Conservation (phyloP, 2,329 filamentous ascomycete species). For the Exophiala phaeomuriformis region DNA sequence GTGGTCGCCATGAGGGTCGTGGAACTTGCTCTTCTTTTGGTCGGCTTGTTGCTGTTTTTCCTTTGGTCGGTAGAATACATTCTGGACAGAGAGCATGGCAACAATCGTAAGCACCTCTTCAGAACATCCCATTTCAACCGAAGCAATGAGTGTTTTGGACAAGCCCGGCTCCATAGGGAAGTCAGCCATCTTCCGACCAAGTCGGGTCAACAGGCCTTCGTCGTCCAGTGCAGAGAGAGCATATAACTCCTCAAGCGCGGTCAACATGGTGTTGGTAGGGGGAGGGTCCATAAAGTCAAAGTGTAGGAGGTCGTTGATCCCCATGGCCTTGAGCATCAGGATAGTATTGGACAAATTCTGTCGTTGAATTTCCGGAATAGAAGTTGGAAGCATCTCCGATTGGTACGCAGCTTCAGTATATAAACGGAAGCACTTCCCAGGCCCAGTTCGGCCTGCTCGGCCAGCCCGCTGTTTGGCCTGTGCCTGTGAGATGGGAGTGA, state of each 20-base stretch:
- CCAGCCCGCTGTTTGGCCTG: conserved; percentile 93
- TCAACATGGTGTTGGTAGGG: conserved; percentile 95
- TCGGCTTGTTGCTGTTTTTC: conserved; percentile 96
- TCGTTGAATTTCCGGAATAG: conserved; percentile 91
- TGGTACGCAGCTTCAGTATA: conserved; percentile 96
- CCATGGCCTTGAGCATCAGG: conserved; percentile 97
- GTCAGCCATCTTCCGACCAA: conserved; percentile 95
- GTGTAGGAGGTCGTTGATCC: conserved; percentile 92
- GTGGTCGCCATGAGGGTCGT: conserved; percentile 90
- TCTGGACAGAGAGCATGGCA: conserved; percentile 81
- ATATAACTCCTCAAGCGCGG: conserved; percentile 90
- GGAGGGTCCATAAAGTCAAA: conserved; percentile 99
- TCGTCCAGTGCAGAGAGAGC: conserved; percentile 86
- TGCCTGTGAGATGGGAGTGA: conserved; percentile 93
- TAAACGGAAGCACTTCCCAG: conserved; percentile 89
- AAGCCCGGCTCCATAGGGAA: conserved; percentile 95
- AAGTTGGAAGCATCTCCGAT: conserved; percentile 92
- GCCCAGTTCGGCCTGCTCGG: conserved; percentile 85
- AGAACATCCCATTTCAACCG: conserved; percentile 78
- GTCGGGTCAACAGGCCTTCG: conserved; percentile 82
- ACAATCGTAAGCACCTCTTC: conserved; percentile 94
- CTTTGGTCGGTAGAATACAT: conserved; percentile 89
- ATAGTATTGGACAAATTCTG: conserved; percentile 91
- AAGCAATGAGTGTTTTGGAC: conserved; percentile 81
- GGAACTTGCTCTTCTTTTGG: conserved; percentile 95